Base-by-base conservation (phyloP, 2,329 filamentous ascomycete genomes). In the Aspergillus terreus region DNA sequence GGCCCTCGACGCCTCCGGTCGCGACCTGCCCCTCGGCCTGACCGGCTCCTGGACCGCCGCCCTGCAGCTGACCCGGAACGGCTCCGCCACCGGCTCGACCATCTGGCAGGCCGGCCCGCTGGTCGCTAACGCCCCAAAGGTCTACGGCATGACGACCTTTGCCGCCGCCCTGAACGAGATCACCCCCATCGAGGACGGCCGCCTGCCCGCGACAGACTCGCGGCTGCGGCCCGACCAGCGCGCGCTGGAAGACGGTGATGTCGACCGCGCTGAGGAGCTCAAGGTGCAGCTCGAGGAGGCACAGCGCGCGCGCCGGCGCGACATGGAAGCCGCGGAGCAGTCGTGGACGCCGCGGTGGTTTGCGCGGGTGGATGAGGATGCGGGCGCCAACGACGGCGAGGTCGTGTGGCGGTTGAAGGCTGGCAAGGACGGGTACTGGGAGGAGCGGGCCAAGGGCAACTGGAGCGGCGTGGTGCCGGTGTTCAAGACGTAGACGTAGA, bases 371-470 rank as follows among this genome's bases (percentile, higher is more conserved):
- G 75, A 75, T 11, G 74, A 65, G 35, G 64, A 59, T n/a, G 6
- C 27, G 25, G 44, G 32, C 44, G 58, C 62, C 30, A 70, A 40
- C 41, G 63, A 67, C 27, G 71, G 73, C 44, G 77, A 78, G 42
- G 77, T 79, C n/a, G 78, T 63, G 17, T 71, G 88, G 88, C 81
- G 84, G 63, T 71, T 96, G 57, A 94, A 86, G 75, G 77, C 78
- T 2, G 90, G 91, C 17, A 91, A 87, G 71, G 90, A 95, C 15
- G 86, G 90, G 7, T 99, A 99, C 72, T 99, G 94, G 94, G 92
- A 96, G 66, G 86, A 90, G 72, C 82, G 92, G 54, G 80, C 78
- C 2, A 82, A 76, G 57, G 85, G 85, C 1, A 76, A 76, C 50
- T 96, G 89, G 90, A 71, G 71, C 7, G 77, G 76, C 6, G 76